Conservation (phyloP, 805 yeast genomes). For the Pichia occidentalis region DNA sequence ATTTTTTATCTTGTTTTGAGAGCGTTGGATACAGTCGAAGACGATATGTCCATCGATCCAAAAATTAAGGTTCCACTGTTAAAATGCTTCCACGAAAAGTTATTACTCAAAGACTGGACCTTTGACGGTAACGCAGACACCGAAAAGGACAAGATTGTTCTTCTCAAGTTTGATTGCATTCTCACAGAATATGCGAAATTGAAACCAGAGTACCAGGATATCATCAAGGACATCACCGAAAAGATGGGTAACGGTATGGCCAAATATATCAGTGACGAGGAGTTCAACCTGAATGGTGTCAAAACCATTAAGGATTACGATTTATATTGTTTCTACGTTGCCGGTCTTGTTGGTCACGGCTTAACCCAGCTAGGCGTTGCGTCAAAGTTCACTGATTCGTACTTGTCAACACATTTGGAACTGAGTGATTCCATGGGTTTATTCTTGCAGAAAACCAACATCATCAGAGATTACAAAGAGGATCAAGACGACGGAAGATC, state of each 20-base stretch:
- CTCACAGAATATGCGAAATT: slow-evolving; percentile 66
- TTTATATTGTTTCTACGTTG: slow-evolving; percentile 92
- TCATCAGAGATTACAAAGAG: slow-evolving; percentile 90
- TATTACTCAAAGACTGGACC: slow-evolving; percentile 68
- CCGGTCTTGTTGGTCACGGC: slow-evolving; percentile 97
- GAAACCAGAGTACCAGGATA: slow-evolving; percentile 68
- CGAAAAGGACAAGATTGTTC: slow-evolving; percentile 76
- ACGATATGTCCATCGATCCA: slow-evolving; percentile 82
- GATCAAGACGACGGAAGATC: slow-evolving; percentile 88
- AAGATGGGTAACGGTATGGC: slow-evolving; percentile 99
- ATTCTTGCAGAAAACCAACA: slow-evolving; percentile 91
- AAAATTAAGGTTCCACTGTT: slow-evolving; percentile 67
- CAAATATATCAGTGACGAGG: slow-evolving; percentile 71
- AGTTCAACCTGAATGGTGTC: slow-evolving; percentile 75
- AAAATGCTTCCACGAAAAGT: slow-evolving; percentile 57
- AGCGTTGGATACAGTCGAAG: slow-evolving; percentile 93
- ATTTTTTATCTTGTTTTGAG: slow-evolving; percentile 79
- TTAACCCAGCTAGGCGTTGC: slow-evolving; percentile 73
- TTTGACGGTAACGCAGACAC: slow-evolving; percentile 66
- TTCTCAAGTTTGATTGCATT: slow-evolving; percentile 70
- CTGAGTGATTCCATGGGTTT: slow-evolving; percentile 86
- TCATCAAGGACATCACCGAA: slow-evolving; percentile 67
- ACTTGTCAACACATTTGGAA: slow-evolving; percentile 46
- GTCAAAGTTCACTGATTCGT: slow-evolving; percentile 61
- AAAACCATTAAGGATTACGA: slow-evolving; percentile 76